These are phyloP conservation scores for Linnemannia hyalina DNA, from an alignment of 192 early-diverging fungal genomes.

Conservation along the genomic window DNA sequence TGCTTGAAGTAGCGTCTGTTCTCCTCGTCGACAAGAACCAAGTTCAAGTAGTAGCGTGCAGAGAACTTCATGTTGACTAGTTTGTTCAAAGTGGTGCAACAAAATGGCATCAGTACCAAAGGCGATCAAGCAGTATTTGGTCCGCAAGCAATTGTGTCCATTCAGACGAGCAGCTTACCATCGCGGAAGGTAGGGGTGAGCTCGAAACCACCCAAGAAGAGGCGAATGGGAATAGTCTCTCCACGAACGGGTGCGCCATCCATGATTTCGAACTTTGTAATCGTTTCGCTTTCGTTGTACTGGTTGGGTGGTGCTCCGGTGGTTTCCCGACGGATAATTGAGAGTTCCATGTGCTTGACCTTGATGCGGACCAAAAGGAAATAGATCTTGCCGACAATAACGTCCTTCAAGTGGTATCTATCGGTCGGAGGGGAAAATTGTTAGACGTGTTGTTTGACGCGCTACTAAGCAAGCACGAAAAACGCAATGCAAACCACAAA, in stretches of 20 bases:
- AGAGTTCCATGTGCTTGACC: slow-evolving; percentile 99
- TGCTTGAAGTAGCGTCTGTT: slow-evolving; percentile 99
- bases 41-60: slow-evolving; percentile 97
- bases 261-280: slow-evolving; percentile 99
- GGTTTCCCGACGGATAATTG: slow-evolving; percentile 97
- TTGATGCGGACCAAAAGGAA: slow-evolving; percentile 99
- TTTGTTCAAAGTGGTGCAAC: neutral
- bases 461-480: neutral
- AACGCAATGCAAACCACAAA: neutral
- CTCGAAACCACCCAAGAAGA: slow-evolving; percentile 97
- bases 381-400: slow-evolving; percentile 99
- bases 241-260: slow-evolving; percentile 97
- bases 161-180: neutral
- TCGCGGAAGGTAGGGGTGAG: slow-evolving; percentile 98
- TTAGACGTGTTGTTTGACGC: neutral
- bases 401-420: slow-evolving; percentile 97
- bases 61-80: slow-evolving; percentile 99
- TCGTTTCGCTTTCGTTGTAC: slow-evolving; percentile 98
- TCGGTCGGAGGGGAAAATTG: neutral
- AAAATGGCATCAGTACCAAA: too few relatives aligned
- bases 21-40: slow-evolving; percentile 98
- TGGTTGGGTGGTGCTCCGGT: slow-evolving; percentile 97
- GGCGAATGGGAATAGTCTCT: slow-evolving; percentile 98
- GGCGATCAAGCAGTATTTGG: neutral
- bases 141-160: neutral